A percentile compares a stretch with the other conserved stretches of the same genome.
These are phyloP conservation scores for Cryptococcus jaspeensis DNA, from an alignment of 1,284 basidiomycete species.

Conservation along the genomic window DNA sequence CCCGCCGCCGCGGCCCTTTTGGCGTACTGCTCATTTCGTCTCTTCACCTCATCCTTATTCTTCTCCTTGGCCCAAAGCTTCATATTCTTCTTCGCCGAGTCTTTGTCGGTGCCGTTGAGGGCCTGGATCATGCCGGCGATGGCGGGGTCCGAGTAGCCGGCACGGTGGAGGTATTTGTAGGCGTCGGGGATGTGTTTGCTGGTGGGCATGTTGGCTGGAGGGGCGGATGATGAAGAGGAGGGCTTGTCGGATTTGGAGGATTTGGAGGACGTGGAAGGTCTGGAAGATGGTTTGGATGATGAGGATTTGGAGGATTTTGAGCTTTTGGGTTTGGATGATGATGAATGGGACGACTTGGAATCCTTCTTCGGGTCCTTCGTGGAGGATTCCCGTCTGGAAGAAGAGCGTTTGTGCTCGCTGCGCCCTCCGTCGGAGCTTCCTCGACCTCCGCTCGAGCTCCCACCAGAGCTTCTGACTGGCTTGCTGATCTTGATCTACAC, in stretches of 20 bases:
- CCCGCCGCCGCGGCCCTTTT: slow-evolving; percentile 5
- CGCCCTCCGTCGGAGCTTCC: not conserved
- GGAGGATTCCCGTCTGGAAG: not conserved
- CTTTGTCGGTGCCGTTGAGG: slow-evolving; percentile 5
- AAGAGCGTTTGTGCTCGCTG: not conserved
- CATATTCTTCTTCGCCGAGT: slow-evolving; percentile 9
- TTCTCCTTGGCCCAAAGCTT: slow-evolving; percentile 15
- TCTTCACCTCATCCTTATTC: slow-evolving; percentile 8
- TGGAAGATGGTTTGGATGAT: not conserved
- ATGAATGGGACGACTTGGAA: not conserved
- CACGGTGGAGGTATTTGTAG: slow-evolving; percentile 11
- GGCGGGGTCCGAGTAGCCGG: slow-evolving; percentile 12
- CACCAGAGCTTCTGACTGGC: not conserved
- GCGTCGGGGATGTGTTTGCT: slow-evolving; percentile 5
- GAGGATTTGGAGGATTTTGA: not conserved
- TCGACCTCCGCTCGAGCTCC: not conserved
- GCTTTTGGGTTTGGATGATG: too few relatives aligned
- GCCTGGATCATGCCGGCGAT: slow-evolving; percentile 18
- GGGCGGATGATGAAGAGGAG: not conserved
- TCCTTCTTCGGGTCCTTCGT: not conserved
- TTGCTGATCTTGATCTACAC: not conserved
- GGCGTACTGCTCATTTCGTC: slow-evolving; percentile 10
- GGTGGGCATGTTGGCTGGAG: slow-evolving; percentile 7
- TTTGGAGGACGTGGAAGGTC: not conserved
- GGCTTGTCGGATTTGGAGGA: not conserved